Evolutionary conservation across 495 filamentous ascomycete genomes (phyloP).

Genomic region (Peziza echinospora): DNA sequence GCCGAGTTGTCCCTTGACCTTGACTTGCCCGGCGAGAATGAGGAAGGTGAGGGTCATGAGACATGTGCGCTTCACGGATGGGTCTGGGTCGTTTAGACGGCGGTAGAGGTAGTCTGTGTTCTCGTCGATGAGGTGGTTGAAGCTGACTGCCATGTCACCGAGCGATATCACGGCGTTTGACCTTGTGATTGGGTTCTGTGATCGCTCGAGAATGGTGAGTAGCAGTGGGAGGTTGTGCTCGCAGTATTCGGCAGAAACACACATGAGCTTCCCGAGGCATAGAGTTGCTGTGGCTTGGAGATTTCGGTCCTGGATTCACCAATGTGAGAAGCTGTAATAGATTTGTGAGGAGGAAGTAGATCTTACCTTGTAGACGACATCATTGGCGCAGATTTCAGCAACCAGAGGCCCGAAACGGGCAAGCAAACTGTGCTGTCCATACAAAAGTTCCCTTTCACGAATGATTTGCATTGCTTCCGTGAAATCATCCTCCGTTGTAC

Average conservation of each 20-base stretch:
- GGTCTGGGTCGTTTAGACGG: slow-evolving; percentile 68
- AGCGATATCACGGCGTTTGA: slow-evolving; percentile 93
- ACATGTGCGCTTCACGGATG: slow-evolving; percentile 86
- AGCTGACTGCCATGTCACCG: slow-evolving; percentile 97
- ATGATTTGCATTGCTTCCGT: slow-evolving; percentile 89
- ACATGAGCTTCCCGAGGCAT: slow-evolving; percentile 98
- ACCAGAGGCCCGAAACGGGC: slow-evolving; percentile 79
- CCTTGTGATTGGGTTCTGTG: slow-evolving; percentile 66
- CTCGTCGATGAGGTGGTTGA: slow-evolving; percentile 97
- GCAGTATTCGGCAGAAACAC: slow-evolving; percentile 80
- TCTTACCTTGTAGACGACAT: slow-evolving; percentile 47
- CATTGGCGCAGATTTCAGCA: slow-evolving; percentile 82
- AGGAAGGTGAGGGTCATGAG: slow-evolving; percentile 97
- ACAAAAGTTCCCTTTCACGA: slow-evolving; percentile 81
- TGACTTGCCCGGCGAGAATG: slow-evolving; percentile 93
- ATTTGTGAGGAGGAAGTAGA: not conserved
- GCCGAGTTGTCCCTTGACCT: slow-evolving; percentile 97
- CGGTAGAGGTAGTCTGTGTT: slow-evolving; percentile 97
- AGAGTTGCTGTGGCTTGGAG: slow-evolving; percentile 83
- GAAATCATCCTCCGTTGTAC: slow-evolving; percentile 96
- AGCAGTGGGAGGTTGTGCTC: slow-evolving; percentile 80
- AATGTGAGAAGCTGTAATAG: not conserved
- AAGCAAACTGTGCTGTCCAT: slow-evolving; percentile 63
- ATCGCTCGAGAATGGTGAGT: slow-evolving; percentile 93
- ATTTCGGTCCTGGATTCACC: slow-evolving; percentile 53